phyloP scores from a whole-genome alignment of 352 stramenopile species.

The Thalassiosira delicatula region DNA sequence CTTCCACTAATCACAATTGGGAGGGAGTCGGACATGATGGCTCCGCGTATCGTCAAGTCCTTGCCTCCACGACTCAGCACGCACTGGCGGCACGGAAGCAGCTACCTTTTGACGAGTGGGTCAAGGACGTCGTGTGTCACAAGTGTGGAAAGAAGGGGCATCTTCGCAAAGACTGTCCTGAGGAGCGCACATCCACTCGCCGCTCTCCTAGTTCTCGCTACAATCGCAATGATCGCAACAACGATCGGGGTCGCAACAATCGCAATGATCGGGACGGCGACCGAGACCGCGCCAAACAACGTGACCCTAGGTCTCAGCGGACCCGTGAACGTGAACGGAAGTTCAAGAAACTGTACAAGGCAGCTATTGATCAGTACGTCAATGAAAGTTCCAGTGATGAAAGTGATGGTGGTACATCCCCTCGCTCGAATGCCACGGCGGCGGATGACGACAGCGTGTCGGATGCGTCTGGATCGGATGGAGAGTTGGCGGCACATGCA shows the following conservation, averaged over 20 bases:
- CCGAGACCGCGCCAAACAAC: background rate
- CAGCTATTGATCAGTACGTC: background rate
- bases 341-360: conserved; percentile 10
- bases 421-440: background rate
- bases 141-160: conserved; percentile 2
- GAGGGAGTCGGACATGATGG: background rate
- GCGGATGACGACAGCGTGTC: background rate
- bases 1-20: background rate
- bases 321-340: background rate
- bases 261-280: background rate
- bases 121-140: background rate
- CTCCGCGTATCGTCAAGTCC: background rate
- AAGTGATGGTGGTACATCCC: background rate
- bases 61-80: background rate
- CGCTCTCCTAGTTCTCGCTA: too few relatives aligned
- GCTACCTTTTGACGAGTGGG: background rate
- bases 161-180: background rate
- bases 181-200: too few relatives aligned
- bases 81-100: background rate
- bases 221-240: too few relatives aligned
- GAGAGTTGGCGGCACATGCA: background rate
- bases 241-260: background rate
- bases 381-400: background rate
- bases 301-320: background rate
- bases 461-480: background rate